Percentiles rank a stretch among this genome's conserved stretches.
phyloP scores from a whole-genome alignment of 345 rosid species.

The Camelina neglecta region DNA sequence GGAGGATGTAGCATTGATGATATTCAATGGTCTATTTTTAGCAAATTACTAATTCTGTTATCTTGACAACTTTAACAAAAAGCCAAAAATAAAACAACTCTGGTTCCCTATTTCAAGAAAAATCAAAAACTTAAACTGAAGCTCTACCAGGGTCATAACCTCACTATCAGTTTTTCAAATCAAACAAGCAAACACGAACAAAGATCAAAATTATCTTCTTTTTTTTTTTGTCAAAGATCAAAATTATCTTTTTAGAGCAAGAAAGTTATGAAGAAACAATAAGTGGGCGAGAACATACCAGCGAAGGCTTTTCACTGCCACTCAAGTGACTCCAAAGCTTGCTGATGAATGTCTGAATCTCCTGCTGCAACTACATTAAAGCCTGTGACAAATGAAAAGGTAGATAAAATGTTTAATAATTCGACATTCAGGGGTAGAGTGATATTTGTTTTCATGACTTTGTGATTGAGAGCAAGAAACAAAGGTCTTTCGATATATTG shows the following conservation, averaged over 20 bases:
- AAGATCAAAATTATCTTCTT: background rate
- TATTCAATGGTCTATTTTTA: constrained; percentile 38
- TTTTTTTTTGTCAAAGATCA: background rate
- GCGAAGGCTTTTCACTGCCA: constrained; percentile 42
- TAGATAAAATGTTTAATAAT: constrained; percentile 18
- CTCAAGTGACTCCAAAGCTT: constrained; percentile 47
- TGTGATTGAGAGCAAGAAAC: constrained; percentile 6
- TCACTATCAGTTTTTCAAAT: constrained; percentile 23
- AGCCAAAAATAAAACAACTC: constrained; percentile 37
- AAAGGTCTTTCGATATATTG: background rate
- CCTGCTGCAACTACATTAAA: constrained; percentile 90
- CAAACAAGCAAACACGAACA: constrained; percentile 27
- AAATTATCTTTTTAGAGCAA: constrained; percentile 7
- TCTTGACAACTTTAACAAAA: constrained; percentile 32
- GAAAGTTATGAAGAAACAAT: constrained; percentile 24
- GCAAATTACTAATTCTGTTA: constrained; percentile 39
- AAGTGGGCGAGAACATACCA: constrained; percentile 28
- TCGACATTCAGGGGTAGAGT: constrained; percentile 1
- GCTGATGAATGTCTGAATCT: constrained; percentile 62
- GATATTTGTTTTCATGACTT: constrained; percentile 9
- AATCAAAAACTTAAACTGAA: background rate
- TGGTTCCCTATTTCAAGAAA: constrained; percentile 42
- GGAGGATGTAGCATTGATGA: constrained; percentile 39
- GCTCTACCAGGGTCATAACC: constrained; percentile 31
- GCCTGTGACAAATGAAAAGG: constrained; percentile 52